Evolutionary conservation across 805 yeast genomes (phyloP), one percentile per base, ranked within the genome.

Genomic region (Sporopachydermia quercuum): DNA sequence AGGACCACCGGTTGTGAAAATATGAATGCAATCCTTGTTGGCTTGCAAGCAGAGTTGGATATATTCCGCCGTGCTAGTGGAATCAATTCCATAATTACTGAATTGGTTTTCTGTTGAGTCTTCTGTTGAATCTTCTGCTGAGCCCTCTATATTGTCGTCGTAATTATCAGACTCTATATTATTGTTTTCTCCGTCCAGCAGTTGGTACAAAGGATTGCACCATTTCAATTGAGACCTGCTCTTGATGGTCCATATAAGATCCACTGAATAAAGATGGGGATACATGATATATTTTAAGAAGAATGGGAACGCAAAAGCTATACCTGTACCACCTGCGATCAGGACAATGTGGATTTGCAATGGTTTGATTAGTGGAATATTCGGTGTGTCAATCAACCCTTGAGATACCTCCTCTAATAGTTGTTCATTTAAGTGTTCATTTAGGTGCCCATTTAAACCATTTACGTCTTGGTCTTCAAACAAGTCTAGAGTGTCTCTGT

Each of bases 281-380:
- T 37, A 43, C 40, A 43, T 40, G 43, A 19, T 43, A 41, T 18
- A 45, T 42, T 42, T 46, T 46, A 36, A 8, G 30, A 23, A 23
- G 30, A 23, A 23, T n/a, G 58, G 55, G 40, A 43, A 54, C 15
- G 57, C 50, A 40, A 49, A 54, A 3, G 58, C 55, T 18, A 54
- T 53, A 17, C 58, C 58, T 5, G 58, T 53, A 6, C 58, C 58
- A n/a, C 58, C 58, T 15, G 57, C 49, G 18, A 54, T 47, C 13
- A 54, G 49, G 34, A 54, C 49, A 40, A 45, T 42, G 40, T 42
- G 46, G 3, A 45, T 16, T 23, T 47, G 47, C 14, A 48, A 47
- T 13, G 49, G 38, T 11, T 47, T 47, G 39, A 44, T 44, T 15
- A 47, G 48, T 16, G 47, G 47, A 38, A 41, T 19, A 54, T 46